phyloP scores from a whole-genome alignment of 2,329 filamentous ascomycete genomes.

The Capronia epimyces region DNA sequence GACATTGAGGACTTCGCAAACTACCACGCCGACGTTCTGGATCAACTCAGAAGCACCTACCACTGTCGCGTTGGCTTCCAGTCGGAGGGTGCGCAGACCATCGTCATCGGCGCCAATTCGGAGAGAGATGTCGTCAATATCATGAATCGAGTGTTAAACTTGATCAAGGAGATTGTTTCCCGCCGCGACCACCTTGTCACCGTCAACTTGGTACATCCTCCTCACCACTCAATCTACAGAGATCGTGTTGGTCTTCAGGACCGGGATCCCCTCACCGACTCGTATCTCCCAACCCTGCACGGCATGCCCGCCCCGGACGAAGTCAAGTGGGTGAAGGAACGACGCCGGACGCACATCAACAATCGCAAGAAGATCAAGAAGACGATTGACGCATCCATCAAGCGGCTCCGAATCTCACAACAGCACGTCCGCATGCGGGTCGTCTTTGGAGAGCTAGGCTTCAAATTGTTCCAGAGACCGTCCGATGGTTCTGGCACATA shows the following conservation, averaged over 20 bases:
- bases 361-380: conserved; percentile 33
- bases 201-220: conserved; percentile 21
- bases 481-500: conserved; percentile 30
- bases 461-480: conserved; percentile 35
- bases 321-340: conserved; percentile 28
- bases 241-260: conserved; percentile 19
- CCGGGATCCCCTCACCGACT: conserved; percentile 11
- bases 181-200: conserved; percentile 18
- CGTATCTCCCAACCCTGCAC: conserved; percentile 25
- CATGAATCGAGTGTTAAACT: conserved; percentile 20
- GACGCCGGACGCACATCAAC: conserved; percentile 28
- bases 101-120: conserved; percentile 17
- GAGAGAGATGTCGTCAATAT: conserved; percentile 13
- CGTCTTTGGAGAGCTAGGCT: conserved; percentile 39
- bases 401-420: conserved; percentile 32
- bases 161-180: conserved; percentile 26
- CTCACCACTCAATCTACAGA: conserved; percentile 19
- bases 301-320: conserved; percentile 21
- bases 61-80: conserved; percentile 19
- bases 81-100: neutral
- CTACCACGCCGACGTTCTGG: conserved; percentile 12
- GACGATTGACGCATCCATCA: conserved; percentile 33
- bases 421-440: conserved; percentile 40
- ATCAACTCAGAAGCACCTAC: conserved; percentile 15
- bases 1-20: conserved; percentile 24